These are phyloP conservation scores for Platanthera guangdongensis DNA, from an alignment of 106 monocot genomes.

Conservation along the genomic window DNA sequence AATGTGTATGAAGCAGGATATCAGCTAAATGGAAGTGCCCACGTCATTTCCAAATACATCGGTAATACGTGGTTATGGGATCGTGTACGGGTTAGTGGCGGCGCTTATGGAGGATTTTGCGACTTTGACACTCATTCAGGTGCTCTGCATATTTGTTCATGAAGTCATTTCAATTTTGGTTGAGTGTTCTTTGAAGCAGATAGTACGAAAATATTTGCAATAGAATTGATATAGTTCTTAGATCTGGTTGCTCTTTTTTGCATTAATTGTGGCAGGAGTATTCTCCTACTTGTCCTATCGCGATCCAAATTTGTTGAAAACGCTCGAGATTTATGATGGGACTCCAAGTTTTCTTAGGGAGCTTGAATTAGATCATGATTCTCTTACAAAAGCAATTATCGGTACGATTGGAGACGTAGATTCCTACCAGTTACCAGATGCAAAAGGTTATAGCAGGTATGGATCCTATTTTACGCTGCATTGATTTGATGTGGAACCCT, in stretches of 20 bases:
- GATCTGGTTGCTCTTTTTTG: neutral
- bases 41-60: slow-evolving; percentile 96
- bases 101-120: slow-evolving; percentile 98
- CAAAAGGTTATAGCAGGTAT: slow-evolving; percentile 96
- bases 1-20: slow-evolving; percentile 87
- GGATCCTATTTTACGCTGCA: neutral
- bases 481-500: no score
- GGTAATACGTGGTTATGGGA: slow-evolving; percentile 97
- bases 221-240: neutral
- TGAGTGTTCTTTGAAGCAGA: neutral
- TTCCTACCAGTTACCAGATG: slow-evolving; percentile 94
- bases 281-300: slow-evolving; percentile 95
- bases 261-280: slow-evolving; percentile 40
- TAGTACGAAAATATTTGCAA: neutral
- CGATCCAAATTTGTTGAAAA: slow-evolving; percentile 93
- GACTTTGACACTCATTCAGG: slow-evolving; percentile 98
- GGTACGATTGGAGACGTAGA: slow-evolving; percentile 97
- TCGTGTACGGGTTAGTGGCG: slow-evolving; percentile 95
- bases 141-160: slow-evolving; percentile 8
- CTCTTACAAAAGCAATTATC: slow-evolving; percentile 92
- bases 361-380: slow-evolving; percentile 74
- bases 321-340: slow-evolving; percentile 88
- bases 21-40: slow-evolving; percentile 81
- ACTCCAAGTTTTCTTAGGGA: slow-evolving; percentile 79
- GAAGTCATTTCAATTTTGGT: neutral